Conservation (phyloP, 139 green algal genomes). For the Yamagishiella unicocca region DNA sequence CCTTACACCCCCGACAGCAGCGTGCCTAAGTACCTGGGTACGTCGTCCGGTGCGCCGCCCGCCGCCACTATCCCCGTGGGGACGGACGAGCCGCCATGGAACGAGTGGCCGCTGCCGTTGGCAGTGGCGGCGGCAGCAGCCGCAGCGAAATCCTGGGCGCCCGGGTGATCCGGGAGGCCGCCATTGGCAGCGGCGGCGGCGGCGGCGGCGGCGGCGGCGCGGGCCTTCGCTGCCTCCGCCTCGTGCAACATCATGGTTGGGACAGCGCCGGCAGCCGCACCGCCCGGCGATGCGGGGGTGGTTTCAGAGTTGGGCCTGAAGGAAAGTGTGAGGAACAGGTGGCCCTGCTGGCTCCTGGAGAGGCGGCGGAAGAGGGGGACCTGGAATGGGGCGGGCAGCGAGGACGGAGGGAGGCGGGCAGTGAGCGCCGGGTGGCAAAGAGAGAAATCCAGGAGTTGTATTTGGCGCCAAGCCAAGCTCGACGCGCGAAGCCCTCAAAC, state of each 20-base stretch:
- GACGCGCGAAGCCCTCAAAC: too few relatives aligned
- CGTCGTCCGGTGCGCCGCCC: not conserved
- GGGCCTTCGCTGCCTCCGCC: not conserved
- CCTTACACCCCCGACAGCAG: too few relatives aligned
- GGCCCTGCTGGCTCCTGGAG: not conserved
- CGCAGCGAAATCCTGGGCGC: not conserved
- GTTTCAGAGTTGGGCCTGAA: conserved; percentile 11
- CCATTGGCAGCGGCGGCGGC: not conserved
- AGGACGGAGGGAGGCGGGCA: not conserved
- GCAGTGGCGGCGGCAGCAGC: too few relatives aligned
- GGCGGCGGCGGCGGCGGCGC: not conserved
- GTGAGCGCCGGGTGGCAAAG: not conserved
- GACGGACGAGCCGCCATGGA: not conserved
- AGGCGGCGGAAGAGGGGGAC: not conserved
- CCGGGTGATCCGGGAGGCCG: not conserved
- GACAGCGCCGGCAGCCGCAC: not conserved
- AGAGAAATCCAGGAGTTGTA: too few relatives aligned
- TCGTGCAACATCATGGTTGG: not conserved
- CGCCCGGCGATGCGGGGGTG: not conserved
- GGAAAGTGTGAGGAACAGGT: not conserved
- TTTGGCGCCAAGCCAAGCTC: too few relatives aligned
- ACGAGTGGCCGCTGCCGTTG: not conserved
- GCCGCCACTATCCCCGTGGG: not conserved
- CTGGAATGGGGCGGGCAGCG: not conserved
- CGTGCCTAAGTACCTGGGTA: conserved; percentile 22